Base-by-base conservation (phyloP, 306 rosid species). In the Citrullus colocynthis region DNA sequence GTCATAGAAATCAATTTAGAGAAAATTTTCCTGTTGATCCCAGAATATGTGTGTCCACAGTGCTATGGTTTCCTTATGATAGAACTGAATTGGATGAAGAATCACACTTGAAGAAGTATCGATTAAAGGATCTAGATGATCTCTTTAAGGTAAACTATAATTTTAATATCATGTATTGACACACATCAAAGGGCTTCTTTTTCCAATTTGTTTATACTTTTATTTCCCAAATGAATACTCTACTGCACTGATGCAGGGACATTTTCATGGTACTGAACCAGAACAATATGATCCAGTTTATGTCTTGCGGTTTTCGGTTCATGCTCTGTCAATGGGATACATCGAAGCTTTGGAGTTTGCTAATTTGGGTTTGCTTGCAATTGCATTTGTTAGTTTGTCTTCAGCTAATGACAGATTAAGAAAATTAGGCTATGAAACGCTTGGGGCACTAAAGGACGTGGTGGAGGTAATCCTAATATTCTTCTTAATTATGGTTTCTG, bases 301-400 rank as follows among this genome's bases (percentile, higher is more conserved):
- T 87, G 88, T 94, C 82, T 87, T 94, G 93, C 91, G 74, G 37
- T 90, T 94, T 86, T 87, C 98, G 39, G 80, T 90, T 80, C 86
- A 89, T 80, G 81, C 88, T 81, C 88, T 94, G 56, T 80, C 89
- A 32, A 78, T 82, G 78, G 93, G 88, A 16, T 84, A 82, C 82
- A 84, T 92, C 83, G 98, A 90, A 82, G 93, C 96, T 15, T 78
- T 86, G 82, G 98, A 94, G 82, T 88, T 92, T 84, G 93, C 96
- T 80, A 80, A 88, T 62, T 81, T 91, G 87, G 93, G 98, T 52
- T 89, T 94, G 87, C 98, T 94, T 78, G 97, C 95, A 65, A 80
- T 94, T 79, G 90, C 95, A 54, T 90, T 94, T 80, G 85, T 87
- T 74, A 83, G 97, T 83, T 79, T 94, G 88, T 90, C 98, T 82